Conservation (phyloP, 208 protist species). For the Acanthamoeba culbertsoni region DNA sequence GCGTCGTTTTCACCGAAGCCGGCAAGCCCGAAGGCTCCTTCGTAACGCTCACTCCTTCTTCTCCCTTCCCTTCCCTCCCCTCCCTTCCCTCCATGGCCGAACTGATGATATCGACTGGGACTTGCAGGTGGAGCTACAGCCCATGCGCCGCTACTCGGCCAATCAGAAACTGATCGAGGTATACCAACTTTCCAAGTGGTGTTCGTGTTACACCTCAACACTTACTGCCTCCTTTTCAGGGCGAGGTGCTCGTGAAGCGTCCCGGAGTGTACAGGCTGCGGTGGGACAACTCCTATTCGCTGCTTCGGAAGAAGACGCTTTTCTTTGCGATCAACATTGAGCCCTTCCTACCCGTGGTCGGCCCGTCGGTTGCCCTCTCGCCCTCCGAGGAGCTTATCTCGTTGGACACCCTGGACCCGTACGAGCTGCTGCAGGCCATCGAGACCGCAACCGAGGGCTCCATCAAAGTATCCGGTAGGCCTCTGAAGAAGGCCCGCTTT, state of each 20-base stretch:
- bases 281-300: slow-evolving; percentile 49
- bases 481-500: no score
- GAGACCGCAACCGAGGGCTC: neutral
- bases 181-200: no score
- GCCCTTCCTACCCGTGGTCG: neutral
- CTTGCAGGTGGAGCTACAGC: neutral
- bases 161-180: neutral
- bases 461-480: neutral
- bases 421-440: slow-evolving; percentile 5
- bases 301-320: slow-evolving; percentile 14
- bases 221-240: neutral
- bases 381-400: neutral
- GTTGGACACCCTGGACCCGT: slow-evolving; percentile 32
- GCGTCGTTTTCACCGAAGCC: slow-evolving; percentile 1
- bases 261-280: slow-evolving; percentile 15
- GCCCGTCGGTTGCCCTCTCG: neutral
- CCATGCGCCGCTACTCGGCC: neutral
- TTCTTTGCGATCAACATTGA: neutral
- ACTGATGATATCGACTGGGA: neutral
- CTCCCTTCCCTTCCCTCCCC: neutral
- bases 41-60: neutral
- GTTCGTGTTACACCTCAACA: no score
- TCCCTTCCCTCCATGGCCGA: neutral
- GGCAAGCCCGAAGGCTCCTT: neutral
- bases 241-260: neutral